phyloP scores from a whole-genome alignment of 345 rosid species.

The Crucihimalaya himalaica region DNA sequence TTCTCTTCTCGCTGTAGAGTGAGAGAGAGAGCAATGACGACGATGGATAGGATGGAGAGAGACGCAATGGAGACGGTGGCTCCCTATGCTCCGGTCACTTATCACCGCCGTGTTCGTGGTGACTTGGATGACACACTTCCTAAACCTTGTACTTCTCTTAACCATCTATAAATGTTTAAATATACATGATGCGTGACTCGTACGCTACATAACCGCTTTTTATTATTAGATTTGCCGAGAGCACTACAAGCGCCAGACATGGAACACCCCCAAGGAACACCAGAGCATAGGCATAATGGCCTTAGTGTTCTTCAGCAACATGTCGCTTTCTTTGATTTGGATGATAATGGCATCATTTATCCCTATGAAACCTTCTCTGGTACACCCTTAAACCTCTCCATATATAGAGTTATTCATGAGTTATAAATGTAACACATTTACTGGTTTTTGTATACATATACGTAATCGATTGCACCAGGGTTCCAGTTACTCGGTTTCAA shows the following conservation, averaged over 20 bases:
- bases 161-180: background rate
- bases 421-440: background rate
- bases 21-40: constrained; percentile 2
- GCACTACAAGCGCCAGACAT: constrained; percentile 73
- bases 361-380: constrained; percentile 85
- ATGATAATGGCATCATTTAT: constrained; percentile 71
- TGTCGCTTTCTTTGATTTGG: constrained; percentile 74
- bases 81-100: constrained; percentile 68
- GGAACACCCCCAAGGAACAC: constrained; percentile 68
- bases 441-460: background rate
- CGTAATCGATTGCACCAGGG: constrained; percentile 42
- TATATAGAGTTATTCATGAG: background rate
- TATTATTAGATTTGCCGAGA: constrained; percentile 63
- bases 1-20: background rate
- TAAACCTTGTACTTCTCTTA: constrained; percentile 63
- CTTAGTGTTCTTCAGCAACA: constrained; percentile 87
- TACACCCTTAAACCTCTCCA: constrained; percentile 10
- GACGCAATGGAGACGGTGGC: constrained; percentile 68
- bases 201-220: background rate
- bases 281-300: constrained; percentile 51
- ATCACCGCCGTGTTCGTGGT: constrained; percentile 51
- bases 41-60: constrained; percentile 35
- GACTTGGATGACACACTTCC: constrained; percentile 69
- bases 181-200: background rate
- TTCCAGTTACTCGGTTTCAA: constrained; percentile 67